Conservation (phyloP, 2,329 filamentous ascomycete species). For the Sclerotinia borealis region DNA sequence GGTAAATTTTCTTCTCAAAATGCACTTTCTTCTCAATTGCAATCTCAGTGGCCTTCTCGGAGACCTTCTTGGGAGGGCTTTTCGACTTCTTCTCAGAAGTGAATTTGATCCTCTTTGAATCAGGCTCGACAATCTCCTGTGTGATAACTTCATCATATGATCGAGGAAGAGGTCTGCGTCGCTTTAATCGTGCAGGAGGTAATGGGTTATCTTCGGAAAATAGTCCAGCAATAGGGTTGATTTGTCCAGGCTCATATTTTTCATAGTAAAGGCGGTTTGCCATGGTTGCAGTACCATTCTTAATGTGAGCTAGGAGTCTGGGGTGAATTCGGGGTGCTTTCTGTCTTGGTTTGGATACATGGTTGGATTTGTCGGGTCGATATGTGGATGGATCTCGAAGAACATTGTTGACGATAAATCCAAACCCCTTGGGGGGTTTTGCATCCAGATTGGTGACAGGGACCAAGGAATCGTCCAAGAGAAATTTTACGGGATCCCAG, state of each 20-base stretch:
- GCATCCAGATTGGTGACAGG: constrained; percentile 2
- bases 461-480: constrained; percentile 11
- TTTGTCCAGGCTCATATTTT: constrained; percentile 14
- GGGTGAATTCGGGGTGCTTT: constrained; percentile 19
- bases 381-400: background rate
- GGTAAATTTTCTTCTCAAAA: background rate
- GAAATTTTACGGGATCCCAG: constrained; percentile 20
- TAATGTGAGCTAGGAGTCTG: constrained; percentile 19
- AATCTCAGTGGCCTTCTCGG: background rate
- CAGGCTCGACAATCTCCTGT: background rate
- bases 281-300: constrained; percentile 21
- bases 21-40: background rate
- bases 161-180: background rate
- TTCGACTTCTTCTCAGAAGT: background rate
- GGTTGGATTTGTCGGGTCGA: background rate
- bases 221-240: constrained; percentile 22
- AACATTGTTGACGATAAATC: background rate
- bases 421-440: background rate
- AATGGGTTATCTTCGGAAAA: background rate
- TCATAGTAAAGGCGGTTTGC: constrained; percentile 16
- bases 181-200: background rate
- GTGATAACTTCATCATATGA: background rate
- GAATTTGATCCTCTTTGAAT: background rate
- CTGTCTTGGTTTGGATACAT: background rate
- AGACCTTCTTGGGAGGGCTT: background rate